Evolutionary conservation across 2,329 filamentous ascomycete genomes (phyloP).

Genomic region (Exserohilum turcica): DNA sequence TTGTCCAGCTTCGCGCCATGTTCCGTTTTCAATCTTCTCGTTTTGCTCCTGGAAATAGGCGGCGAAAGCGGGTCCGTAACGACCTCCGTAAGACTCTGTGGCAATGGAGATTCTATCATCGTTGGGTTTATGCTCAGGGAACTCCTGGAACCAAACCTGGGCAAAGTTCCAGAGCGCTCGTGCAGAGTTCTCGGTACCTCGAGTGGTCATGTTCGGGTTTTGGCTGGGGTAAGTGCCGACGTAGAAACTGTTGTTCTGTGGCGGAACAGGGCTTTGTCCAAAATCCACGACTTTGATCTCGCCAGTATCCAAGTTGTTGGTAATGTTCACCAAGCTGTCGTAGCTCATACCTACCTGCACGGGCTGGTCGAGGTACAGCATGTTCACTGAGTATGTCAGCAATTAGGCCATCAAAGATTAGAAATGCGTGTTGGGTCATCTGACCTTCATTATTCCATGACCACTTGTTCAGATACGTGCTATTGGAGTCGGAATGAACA

Average conservation of each 20-base stretch:
- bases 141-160: conserved; percentile 66
- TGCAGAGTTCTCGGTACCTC: conserved; percentile 59
- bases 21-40: conserved; percentile 53
- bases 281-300: conserved; percentile 37
- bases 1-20: conserved; percentile 42
- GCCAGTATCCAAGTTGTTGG: conserved; percentile 35
- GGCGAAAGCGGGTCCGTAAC: conserved; percentile 63
- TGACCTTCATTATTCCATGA: conserved; percentile 63
- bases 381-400: conserved; percentile 40
- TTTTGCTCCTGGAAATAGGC: conserved; percentile 64
- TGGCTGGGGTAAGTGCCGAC: conserved; percentile 59
- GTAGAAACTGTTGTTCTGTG: conserved; percentile 59
- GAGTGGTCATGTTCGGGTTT: conserved; percentile 52
- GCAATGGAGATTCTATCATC: conserved; percentile 61
- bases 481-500: conserved; percentile 59
- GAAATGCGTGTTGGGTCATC: neutral
- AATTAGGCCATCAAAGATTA: neutral
- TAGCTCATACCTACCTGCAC: conserved; percentile 62
- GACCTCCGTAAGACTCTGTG: conserved; percentile 60
- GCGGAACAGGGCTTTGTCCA: conserved; percentile 37
- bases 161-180: conserved; percentile 63
- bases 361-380: conserved; percentile 69
- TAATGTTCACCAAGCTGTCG: conserved; percentile 35
- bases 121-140: conserved; percentile 65
- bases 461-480: conserved; percentile 59